Percentiles rank a stretch among this genome's conserved stretches.
These are phyloP conservation scores for Alloteropsis angusta DNA, from an alignment of 202 grass and related monocot genomes.

Conservation along the genomic window DNA sequence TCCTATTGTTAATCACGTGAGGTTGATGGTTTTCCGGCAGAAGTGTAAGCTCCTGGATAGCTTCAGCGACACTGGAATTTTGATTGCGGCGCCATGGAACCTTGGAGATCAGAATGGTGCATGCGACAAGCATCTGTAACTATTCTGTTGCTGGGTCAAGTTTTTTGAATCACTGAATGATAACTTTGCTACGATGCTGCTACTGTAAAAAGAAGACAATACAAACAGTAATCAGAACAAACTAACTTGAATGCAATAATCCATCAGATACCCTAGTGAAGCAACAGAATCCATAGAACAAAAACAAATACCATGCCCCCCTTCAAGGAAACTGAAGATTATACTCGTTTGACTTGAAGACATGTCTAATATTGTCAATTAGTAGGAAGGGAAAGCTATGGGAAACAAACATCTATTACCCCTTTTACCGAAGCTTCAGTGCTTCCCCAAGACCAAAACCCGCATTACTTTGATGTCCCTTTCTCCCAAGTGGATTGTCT, in stretches of 20 bases:
- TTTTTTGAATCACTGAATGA: constrained; percentile 13
- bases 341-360: background rate
- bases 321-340: background rate
- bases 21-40: background rate
- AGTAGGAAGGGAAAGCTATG: background rate
- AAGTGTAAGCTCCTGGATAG: background rate
- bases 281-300: background rate
- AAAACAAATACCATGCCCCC: background rate
- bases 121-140: background rate
- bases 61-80: constrained; percentile 9
- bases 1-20: constrained; percentile 16
- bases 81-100: background rate
- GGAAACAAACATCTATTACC: constrained; percentile 20
- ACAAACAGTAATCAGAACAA: constrained; percentile 8
- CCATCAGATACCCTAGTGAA: background rate
- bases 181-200: background rate
- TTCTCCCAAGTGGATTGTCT: constrained; percentile 72
- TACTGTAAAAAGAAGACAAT: constrained; percentile 16
- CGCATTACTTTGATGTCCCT: constrained; percentile 51
- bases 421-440: constrained; percentile 77
- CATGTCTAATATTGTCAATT: background rate
- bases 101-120: background rate
- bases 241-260: background rate
- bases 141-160: constrained; percentile 5
- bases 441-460: constrained; percentile 87